Evolutionary conservation across 2,329 filamentous ascomycete genomes (phyloP).

Genomic region (Periglandula ipomoeae): DNA sequence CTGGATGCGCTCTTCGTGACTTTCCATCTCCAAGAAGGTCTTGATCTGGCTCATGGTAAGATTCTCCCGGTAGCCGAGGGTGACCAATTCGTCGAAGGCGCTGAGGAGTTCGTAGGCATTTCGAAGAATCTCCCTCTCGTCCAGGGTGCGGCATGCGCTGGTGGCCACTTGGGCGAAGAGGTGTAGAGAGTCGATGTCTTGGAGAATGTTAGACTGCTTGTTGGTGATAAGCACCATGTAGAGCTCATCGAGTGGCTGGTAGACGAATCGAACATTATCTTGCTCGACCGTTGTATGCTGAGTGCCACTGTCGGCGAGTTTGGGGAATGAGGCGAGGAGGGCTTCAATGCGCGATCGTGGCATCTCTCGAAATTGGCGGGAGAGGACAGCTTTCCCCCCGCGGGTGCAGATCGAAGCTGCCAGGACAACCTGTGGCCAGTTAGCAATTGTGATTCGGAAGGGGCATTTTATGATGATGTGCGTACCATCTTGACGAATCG

Average conservation of each 20-base stretch:
- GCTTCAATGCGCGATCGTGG: slow-evolving; percentile 93
- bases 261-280: slow-evolving; percentile 98
- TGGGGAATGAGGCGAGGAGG: slow-evolving; percentile 92
- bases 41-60: slow-evolving; percentile 95
- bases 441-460: not conserved
- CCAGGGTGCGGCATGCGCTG: slow-evolving; percentile 89
- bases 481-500: slow-evolving; percentile 31
- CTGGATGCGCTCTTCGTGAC: slow-evolving; percentile 96
- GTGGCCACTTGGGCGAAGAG: slow-evolving; percentile 96
- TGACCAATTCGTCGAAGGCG: slow-evolving; percentile 95
- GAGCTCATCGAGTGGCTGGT: slow-evolving; percentile 96
- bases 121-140: slow-evolving; percentile 88
- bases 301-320: slow-evolving; percentile 89
- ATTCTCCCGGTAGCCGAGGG: slow-evolving; percentile 92
- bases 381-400: slow-evolving; percentile 96
- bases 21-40: slow-evolving; percentile 99
- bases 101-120: slow-evolving; percentile 95
- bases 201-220: slow-evolving; percentile 96
- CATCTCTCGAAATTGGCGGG: slow-evolving; percentile 96
- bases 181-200: slow-evolving; percentile 97
- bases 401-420: slow-evolving; percentile 98
- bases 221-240: slow-evolving; percentile 99
- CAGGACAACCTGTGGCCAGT: slow-evolving; percentile 69
- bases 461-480: slow-evolving; percentile 5
- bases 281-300: slow-evolving; percentile 98